These are phyloP conservation scores for Echium plantagineum DNA, from an alignment of 257 asterid species.

Conservation along the genomic window DNA sequence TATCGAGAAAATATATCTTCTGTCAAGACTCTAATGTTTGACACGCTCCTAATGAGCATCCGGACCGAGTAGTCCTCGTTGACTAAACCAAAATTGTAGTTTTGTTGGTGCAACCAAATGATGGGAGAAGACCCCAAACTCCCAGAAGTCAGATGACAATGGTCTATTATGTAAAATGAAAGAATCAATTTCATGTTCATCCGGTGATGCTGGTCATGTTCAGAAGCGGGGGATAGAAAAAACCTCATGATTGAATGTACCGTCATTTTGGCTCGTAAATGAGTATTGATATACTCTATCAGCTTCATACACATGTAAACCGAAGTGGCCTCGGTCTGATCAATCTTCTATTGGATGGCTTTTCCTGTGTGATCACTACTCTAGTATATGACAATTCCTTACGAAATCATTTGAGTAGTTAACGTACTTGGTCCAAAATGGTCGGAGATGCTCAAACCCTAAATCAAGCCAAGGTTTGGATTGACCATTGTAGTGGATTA, in stretches of 20 bases:
- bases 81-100: too few species aligned
- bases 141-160: constrained; percentile 30
- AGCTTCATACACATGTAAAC: constrained; percentile 18
- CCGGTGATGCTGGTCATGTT: constrained; percentile 27
- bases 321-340: constrained; percentile 14
- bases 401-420: constrained; percentile 82
- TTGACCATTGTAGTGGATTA: constrained; percentile 80
- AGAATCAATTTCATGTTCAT: constrained; percentile 43
- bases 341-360: constrained; percentile 10
- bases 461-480: constrained; percentile 93
- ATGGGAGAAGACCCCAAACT: too few species aligned
- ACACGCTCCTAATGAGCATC: too few species aligned
- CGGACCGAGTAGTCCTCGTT: too few species aligned
- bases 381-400: constrained; percentile 88
- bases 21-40: too few species aligned
- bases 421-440: constrained; percentile 89
- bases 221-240: constrained; percentile 21
- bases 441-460: constrained; percentile 96
- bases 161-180: constrained; percentile 46
- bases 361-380: constrained; percentile 30
- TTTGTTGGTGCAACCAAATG: too few species aligned
- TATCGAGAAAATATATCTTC: too few species aligned
- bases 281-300: constrained; percentile 13
- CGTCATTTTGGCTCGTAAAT: constrained; percentile 16
- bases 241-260: constrained; percentile 18